These are phyloP conservation scores for Eucalyptus curtisii DNA, from an alignment of 345 rosid genomes.

Conservation along the genomic window DNA sequence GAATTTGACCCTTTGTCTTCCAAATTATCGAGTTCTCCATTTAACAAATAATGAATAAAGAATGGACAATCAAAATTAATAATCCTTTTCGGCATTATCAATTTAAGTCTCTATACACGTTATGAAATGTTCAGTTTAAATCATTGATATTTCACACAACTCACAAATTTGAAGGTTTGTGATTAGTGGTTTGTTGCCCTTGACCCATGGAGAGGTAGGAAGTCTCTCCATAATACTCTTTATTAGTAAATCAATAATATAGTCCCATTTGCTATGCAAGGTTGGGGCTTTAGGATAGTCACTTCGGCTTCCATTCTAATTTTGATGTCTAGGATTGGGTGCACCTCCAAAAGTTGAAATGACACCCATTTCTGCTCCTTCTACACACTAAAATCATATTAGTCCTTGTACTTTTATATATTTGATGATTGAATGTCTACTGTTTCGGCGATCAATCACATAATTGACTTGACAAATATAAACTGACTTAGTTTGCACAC, in stretches of 20 bases:
- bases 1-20: not conserved
- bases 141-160: rapidly evolving
- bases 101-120: rapidly evolving
- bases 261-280: not conserved
- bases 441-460: not conserved
- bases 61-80: not conserved
- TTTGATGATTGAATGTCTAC: not conserved
- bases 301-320: not conserved
- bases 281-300: not conserved
- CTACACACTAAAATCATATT: not conserved
- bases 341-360: not conserved
- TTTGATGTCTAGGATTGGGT: rapidly evolving
- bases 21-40: not conserved
- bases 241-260: not conserved
- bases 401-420: not conserved
- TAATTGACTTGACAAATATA: not conserved
- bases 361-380: rapidly evolving
- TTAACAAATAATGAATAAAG: not conserved
- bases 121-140: not conserved
- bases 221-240: not conserved
- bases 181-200: not conserved
- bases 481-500: not conserved
- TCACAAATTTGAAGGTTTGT: rapidly evolving
- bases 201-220: not conserved
- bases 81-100: not conserved